phyloP scores from a whole-genome alignment of 768 basidiomycete genomes.

The Tylopilus intermedius region DNA sequence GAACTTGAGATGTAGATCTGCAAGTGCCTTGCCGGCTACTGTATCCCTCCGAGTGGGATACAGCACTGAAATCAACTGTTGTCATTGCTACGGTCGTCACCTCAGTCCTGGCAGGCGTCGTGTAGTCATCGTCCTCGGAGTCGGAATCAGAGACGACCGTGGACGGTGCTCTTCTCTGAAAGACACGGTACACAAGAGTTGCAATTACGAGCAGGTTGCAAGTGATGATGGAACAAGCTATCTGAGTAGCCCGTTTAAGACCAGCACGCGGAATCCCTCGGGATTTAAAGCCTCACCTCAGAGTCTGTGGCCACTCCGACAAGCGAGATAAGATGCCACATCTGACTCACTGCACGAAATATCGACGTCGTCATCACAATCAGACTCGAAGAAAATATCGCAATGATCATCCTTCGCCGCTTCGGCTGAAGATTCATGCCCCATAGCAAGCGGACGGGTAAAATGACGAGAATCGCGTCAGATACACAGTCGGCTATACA shows the following conservation, averaged over 20 bases:
- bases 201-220: conserved; percentile 21
- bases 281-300: conserved; percentile 7
- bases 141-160: not conserved
- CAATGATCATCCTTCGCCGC: conserved; percentile 5
- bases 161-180: not conserved
- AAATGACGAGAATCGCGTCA: conserved; percentile 6
- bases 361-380: conserved; percentile 9
- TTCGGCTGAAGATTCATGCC: conserved; percentile 10
- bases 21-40: not conserved
- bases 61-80: conserved; percentile 8
- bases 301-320: conserved; percentile 10
- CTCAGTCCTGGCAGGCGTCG: not conserved
- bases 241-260: conserved; percentile 7
- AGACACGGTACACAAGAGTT: conserved; percentile 15
- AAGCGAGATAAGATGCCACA: conserved; percentile 5
- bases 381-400: conserved; percentile 10
- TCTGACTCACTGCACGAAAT: conserved; percentile 14
- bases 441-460: conserved; percentile 1
- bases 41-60: not conserved
- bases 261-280: not conserved
- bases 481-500: conserved; percentile 7
- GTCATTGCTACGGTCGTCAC: conserved; percentile 8
- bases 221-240: conserved; percentile 13
- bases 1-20: not conserved
- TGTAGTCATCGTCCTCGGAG: conserved; percentile 8